A percentile compares a stretch with the other conserved stretches of the same genome.
Conservation (phyloP, 2,329 filamentous ascomycete species). For the Neofusicoccum parvum region DNA sequence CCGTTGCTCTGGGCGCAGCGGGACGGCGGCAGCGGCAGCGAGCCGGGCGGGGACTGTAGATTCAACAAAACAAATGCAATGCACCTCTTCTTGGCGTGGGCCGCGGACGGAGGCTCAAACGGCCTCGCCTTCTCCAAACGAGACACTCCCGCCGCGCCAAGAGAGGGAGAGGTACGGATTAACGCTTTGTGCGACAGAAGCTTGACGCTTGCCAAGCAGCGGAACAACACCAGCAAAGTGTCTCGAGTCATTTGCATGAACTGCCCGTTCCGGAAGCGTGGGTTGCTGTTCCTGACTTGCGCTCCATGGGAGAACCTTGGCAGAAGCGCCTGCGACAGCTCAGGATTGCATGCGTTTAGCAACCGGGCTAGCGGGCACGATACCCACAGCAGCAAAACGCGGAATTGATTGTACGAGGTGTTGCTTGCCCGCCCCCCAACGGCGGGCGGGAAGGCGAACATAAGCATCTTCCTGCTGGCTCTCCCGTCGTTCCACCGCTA, state of each 20-base stretch:
- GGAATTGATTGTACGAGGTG: too few species aligned
- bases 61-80: background rate
- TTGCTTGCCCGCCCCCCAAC: too few species aligned
- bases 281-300: slow-evolving; percentile 1
- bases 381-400: background rate
- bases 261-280: background rate
- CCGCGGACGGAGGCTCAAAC: background rate
- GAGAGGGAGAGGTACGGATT: background rate
- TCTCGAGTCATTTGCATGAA: slow-evolving; percentile 11
- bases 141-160: background rate
- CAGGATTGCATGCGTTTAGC: background rate
- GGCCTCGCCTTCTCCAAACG: background rate
- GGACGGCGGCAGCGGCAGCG: background rate
- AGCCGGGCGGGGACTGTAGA: background rate
- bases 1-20: background rate
- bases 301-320: slow-evolving; percentile 4
- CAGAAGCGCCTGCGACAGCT: background rate
- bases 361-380: background rate
- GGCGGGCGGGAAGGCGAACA: too few species aligned
- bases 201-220: background rate
- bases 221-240: background rate
- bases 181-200: slow-evolving; percentile 4
- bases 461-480: background rate
- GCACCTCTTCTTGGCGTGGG: background rate
- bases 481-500: background rate